These are phyloP conservation scores for Ogataea minuta DNA, from an alignment of 805 yeast genomes.

Conservation along the genomic window DNA sequence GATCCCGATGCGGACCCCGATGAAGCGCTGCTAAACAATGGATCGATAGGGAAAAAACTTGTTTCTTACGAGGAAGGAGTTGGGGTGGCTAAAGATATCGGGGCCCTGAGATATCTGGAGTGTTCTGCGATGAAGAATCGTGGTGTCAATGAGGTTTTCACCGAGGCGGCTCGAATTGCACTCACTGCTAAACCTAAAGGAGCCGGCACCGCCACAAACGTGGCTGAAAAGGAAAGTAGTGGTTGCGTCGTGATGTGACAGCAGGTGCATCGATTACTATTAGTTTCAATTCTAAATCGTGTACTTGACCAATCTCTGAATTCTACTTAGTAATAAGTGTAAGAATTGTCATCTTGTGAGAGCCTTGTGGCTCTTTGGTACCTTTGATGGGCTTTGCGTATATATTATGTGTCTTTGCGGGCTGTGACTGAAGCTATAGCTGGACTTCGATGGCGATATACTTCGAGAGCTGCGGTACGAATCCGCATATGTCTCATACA, in stretches of 20 bases:
- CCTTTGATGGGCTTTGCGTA: conserved; percentile 2
- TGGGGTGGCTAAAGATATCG: conserved; percentile 86
- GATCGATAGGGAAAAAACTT: conserved; percentile 39
- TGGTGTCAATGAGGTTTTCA: conserved; percentile 98
- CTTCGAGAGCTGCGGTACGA: not conserved
- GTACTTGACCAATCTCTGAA: conserved; percentile 8
- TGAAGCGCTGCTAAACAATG: conserved; percentile 30
- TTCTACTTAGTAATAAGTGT: not conserved
- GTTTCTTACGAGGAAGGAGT: conserved; percentile 93
- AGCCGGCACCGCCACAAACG: conserved; percentile 46
- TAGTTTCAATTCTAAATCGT: conserved; percentile 5
- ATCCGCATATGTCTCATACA: conserved; percentile 1
- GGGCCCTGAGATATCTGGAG: conserved; percentile 91
- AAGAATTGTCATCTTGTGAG: not conserved
- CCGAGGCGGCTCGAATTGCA: conserved; percentile 98
- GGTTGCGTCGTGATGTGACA: conserved; percentile 29
- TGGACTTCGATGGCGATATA: conserved; percentile 1
- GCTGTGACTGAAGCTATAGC: conserved; percentile 8
- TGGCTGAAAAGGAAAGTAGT: conserved; percentile 14
- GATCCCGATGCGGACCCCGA: conserved; percentile 39
- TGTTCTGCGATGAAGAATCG: conserved; percentile 95
- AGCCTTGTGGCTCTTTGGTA: not conserved
- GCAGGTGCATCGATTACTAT: conserved; percentile 1
- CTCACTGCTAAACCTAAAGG: conserved; percentile 85
- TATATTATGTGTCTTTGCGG: conserved; percentile 5